These are phyloP conservation scores for Peltaster fructicola DNA, from an alignment of 2,329 filamentous ascomycete genomes.

Conservation along the genomic window DNA sequence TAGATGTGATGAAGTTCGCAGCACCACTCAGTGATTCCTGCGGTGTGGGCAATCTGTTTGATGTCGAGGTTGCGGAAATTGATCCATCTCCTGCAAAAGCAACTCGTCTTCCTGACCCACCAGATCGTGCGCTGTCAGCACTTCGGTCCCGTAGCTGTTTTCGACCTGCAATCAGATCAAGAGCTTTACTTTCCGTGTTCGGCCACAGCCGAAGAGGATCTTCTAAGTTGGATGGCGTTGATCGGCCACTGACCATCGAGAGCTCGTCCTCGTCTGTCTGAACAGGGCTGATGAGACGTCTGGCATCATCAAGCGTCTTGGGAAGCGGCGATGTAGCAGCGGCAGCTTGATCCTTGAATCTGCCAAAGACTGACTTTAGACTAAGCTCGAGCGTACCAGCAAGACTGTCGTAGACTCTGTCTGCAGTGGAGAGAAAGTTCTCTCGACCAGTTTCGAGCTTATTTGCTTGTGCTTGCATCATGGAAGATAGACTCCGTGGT, in stretches of 20 bases:
- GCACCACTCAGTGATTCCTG: constrained; percentile 9
- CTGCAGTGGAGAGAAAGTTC: constrained; percentile 59
- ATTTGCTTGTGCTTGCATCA: constrained; percentile 70
- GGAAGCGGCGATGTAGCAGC: constrained; percentile 43
- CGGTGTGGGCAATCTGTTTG: not conserved
- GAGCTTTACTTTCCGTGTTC: constrained; percentile 43
- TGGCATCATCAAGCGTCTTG: constrained; percentile 81
- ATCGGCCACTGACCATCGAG: constrained; percentile 21
- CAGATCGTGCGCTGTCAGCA: constrained; percentile 53
- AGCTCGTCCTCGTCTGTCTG: constrained; percentile 15
- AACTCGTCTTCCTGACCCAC: constrained; percentile 41
- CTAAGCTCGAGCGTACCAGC: constrained; percentile 79
- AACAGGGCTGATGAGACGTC: constrained; percentile 53
- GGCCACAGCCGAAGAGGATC: constrained; percentile 12
- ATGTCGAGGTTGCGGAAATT: no score
- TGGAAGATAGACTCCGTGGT: constrained; percentile 63
- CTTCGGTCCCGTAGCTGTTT: constrained; percentile 51
- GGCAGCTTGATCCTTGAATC: constrained; percentile 52
- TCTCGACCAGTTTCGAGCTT: constrained; percentile 61
- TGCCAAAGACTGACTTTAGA: constrained; percentile 83
- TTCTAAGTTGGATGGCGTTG: constrained; percentile 11
- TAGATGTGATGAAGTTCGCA: constrained; percentile 16
- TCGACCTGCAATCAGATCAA: constrained; percentile 54
- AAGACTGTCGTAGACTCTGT: constrained; percentile 83
- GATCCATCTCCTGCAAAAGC: no score